Evolutionary conservation across 2,329 filamentous ascomycete species (phyloP).

Genomic region (Cladosporium halotolerans): DNA sequence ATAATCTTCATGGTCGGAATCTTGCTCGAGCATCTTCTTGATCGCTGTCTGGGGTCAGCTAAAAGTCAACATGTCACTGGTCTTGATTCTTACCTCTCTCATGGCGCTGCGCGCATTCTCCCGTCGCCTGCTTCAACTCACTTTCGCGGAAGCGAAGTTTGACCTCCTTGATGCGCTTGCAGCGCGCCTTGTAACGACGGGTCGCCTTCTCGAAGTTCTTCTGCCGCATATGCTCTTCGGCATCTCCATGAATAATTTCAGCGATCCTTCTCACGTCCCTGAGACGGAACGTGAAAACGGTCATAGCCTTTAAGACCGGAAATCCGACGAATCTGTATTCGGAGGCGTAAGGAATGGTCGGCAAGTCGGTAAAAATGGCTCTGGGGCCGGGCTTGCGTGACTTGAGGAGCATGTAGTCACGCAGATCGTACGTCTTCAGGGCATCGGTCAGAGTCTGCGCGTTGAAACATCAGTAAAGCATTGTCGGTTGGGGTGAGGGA

Average conservation of each 20-base stretch:
- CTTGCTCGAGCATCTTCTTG: too few species aligned
- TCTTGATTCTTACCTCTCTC: conserved; percentile 6
- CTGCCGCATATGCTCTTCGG: conserved; percentile 6
- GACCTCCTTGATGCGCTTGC: conserved; percentile 1
- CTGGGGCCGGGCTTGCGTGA: conserved; percentile 14
- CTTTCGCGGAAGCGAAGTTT: background rate
- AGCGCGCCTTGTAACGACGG: background rate
- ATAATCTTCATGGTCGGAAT: too few species aligned
- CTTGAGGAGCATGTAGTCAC: conserved; percentile 14
- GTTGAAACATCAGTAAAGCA: background rate
- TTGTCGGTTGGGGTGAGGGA: too few species aligned
- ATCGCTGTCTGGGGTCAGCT: too few species aligned
- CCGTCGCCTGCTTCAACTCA: background rate
- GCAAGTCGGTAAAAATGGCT: conserved; percentile 11
- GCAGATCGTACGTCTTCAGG: conserved; percentile 8
- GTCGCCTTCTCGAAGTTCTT: background rate
- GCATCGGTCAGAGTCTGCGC: conserved; percentile 12
- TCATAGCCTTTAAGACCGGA: background rate
- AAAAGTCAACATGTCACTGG: too few species aligned
- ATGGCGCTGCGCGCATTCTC: conserved; percentile 1
- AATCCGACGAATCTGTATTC: background rate
- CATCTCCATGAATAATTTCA: conserved; percentile 11
- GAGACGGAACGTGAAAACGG: conserved; percentile 9
- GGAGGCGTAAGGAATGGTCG: conserved; percentile 13
- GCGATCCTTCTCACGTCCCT: conserved; percentile 13